Evolutionary conservation across 2,329 filamentous ascomycete genomes (phyloP).

Genomic region (Dactylellina leptospora): DNA sequence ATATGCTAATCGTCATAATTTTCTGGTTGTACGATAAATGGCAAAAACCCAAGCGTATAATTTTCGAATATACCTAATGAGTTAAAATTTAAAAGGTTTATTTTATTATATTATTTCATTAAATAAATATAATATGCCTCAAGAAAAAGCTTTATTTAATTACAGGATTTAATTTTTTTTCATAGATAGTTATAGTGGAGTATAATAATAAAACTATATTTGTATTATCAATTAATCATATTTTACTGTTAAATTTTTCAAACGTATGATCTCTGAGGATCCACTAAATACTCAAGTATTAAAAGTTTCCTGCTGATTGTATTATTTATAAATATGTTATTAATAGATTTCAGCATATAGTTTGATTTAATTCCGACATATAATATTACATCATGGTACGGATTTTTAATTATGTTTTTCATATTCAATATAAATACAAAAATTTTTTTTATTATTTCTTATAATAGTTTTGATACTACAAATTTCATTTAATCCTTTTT

Average conservation of each 20-base stretch:
- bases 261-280: slow-evolving; percentile 18
- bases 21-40: no score
- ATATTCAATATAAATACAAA: slow-evolving; percentile 7
- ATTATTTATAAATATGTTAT: slow-evolving; percentile 9
- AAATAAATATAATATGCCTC: no score
- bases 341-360: slow-evolving; percentile 13
- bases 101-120: no score
- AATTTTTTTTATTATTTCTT: slow-evolving; percentile 5
- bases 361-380: slow-evolving; percentile 6
- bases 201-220: no score
- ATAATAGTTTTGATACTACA: slow-evolving; percentile 8
- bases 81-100: no score
- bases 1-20: background rate
- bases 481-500: slow-evolving; percentile 30
- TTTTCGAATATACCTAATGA: no score
- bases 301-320: slow-evolving; percentile 15
- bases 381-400: background rate
- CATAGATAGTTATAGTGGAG: no score
- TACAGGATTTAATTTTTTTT: no score
- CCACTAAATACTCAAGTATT: slow-evolving; percentile 2
- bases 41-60: no score
- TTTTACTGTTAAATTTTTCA: no score
- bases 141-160: no score
- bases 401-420: slow-evolving; percentile 12
- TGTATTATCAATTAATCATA: no score